Conservation (phyloP, 2,329 filamentous ascomycete species). For the Lojkania enalia region DNA sequence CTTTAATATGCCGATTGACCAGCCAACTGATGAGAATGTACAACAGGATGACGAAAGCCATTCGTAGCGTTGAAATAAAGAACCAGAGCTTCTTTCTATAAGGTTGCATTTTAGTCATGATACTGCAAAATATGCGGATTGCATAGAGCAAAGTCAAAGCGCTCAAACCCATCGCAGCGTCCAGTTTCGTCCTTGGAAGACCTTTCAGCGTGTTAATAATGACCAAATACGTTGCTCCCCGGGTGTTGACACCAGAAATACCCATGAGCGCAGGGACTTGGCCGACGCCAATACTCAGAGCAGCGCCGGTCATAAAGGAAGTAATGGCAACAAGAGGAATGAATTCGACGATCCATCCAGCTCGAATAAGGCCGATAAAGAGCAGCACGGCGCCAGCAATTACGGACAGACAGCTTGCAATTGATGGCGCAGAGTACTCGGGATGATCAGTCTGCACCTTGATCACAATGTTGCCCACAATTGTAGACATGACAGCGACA, state of each 20-base stretch:
- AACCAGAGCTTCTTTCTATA: conserved; percentile 78
- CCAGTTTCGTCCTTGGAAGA: conserved; percentile 67
- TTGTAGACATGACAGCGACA: conserved; percentile 91
- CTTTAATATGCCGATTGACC: conserved; percentile 67
- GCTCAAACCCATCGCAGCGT: conserved; percentile 85
- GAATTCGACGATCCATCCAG: conserved; percentile 90
- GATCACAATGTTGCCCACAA: conserved; percentile 80
- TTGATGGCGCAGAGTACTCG: conserved; percentile 48
- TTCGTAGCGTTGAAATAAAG: conserved; percentile 88
- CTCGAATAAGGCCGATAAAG: conserved; percentile 75
- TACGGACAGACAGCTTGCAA: conserved; percentile 79
- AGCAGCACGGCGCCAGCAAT: conserved; percentile 79
- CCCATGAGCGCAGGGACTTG: conserved; percentile 85
- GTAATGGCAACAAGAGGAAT: conserved; percentile 90
- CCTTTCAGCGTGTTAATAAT: conserved; percentile 83
- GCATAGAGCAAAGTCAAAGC: conserved; percentile 78
- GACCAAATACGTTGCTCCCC: conserved; percentile 78
- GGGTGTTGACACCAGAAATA: conserved; percentile 71
- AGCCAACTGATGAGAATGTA: conserved; percentile 92
- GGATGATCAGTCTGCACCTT: conserved; percentile 59
- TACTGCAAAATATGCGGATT: conserved; percentile 64
- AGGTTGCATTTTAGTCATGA: conserved; percentile 69
- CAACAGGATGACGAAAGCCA: conserved; percentile 85
- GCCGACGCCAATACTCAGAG: conserved; percentile 82
- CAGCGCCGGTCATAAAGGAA: conserved; percentile 97